Percentiles rank a stretch among this genome's conserved stretches.
These are phyloP conservation scores for Amyloporia xantha DNA, from an alignment of 768 basidiomycete genomes.

Conservation along the genomic window DNA sequence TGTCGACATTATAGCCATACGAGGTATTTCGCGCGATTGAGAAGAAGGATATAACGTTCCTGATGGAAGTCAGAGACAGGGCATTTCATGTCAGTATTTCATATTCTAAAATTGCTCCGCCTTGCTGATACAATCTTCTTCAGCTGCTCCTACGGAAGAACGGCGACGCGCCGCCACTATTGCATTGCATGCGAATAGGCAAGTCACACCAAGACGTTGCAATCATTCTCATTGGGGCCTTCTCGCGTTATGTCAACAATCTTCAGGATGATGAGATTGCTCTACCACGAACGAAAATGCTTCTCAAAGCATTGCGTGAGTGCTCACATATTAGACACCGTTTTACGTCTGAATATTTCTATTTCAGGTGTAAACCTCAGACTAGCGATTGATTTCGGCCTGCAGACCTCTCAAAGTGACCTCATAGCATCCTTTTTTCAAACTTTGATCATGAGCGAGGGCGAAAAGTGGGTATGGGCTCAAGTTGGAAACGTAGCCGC, in stretches of 20 bases:
- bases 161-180: slow-evolving; percentile 80
- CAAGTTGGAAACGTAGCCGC: slow-evolving; percentile 63
- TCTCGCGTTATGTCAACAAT: slow-evolving; percentile 88
- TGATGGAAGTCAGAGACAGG: slow-evolving; percentile 79
- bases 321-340: no score
- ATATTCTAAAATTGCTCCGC: neutral
- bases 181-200: slow-evolving; percentile 85
- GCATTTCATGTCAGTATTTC: slow-evolving; percentile 62
- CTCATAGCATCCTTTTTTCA: slow-evolving; percentile 91
- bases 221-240: slow-evolving; percentile 81
- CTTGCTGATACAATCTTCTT: neutral
- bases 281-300: slow-evolving; percentile 57
- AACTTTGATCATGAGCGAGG: slow-evolving; percentile 94
- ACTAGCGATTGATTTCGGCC: slow-evolving; percentile 84
- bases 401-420: slow-evolving; percentile 74
- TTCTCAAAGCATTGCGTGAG: slow-evolving; percentile 76
- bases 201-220: slow-evolving; percentile 74
- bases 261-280: slow-evolving; percentile 75
- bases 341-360: no score
- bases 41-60: slow-evolving; percentile 68
- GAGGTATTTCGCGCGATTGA: slow-evolving; percentile 84
- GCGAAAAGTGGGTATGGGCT: slow-evolving; percentile 80
- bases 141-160: slow-evolving; percentile 79
- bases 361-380: slow-evolving; percentile 72
- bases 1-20: slow-evolving; percentile 34